phyloP scores from a whole-genome alignment of 2,329 filamentous ascomycete species.

The Davidsoniella neocaledoniae region DNA sequence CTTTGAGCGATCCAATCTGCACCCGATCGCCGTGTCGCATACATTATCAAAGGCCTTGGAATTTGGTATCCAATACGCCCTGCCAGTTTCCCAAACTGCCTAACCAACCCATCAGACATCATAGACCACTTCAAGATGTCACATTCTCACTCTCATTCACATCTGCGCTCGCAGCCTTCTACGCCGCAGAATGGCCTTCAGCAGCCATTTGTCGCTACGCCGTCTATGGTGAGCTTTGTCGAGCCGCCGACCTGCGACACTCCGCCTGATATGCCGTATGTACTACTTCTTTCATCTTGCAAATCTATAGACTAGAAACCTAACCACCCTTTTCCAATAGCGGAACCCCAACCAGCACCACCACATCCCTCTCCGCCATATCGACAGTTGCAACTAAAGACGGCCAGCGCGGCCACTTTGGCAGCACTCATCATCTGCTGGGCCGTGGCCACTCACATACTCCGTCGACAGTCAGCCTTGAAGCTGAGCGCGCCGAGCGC shows the following conservation, averaged over 20 bases:
- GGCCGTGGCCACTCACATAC: slow-evolving; percentile 42
- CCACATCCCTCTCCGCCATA: slow-evolving; percentile 77
- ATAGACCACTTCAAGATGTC: slow-evolving; percentile 4
- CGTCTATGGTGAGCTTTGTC: background rate
- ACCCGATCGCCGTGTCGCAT: too few relatives aligned
- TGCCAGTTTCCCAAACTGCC: too few relatives aligned
- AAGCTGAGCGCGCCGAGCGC: slow-evolving; percentile 84
- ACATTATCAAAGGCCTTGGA: too few relatives aligned
- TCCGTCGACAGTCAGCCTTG: slow-evolving; percentile 52
- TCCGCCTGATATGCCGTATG: slow-evolving; percentile 79
- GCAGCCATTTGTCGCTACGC: background rate
- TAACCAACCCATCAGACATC: too few relatives aligned
- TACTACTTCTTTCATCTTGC: slow-evolving; percentile 14
- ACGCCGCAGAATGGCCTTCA: background rate
- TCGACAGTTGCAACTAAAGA: slow-evolving; percentile 95
- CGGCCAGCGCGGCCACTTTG: slow-evolving; percentile 68
- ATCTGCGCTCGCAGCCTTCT: background rate
- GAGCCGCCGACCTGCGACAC: slow-evolving; percentile 49
- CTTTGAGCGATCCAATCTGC: too few relatives aligned
- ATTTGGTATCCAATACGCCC: too few relatives aligned
- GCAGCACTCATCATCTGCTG: slow-evolving; percentile 27
- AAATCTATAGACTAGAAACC: background rate
- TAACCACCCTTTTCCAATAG: slow-evolving; percentile 25
- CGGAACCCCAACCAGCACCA: slow-evolving; percentile 83
- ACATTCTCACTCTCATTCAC: background rate